Evolutionary conservation across 345 rosid species (phyloP), one percentile per base, ranked within the genome.

Genomic region (Eucalyptus sp.): DNA sequence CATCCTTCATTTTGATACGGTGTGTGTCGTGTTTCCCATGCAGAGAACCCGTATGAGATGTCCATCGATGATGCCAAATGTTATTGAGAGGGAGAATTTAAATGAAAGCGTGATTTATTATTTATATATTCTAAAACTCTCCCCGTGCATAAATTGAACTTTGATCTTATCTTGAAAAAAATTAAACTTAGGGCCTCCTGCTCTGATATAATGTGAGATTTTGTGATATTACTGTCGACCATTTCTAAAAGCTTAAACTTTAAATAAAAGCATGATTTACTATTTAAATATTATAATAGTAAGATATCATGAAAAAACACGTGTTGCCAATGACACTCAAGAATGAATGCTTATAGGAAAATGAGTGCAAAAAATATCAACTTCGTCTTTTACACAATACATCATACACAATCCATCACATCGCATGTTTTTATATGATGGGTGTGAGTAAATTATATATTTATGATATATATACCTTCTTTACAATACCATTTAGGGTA

Each of bases 201-300:
- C 29, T 56, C 1, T 24, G 0, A 56, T 56, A 24, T 56, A 24
- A 56, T 56, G 4, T 24, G 13, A 10, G 29, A 56, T 56, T 2
- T 22, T 56, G 25, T 56, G 1, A 22, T 56, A 56, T 56, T 7
- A 22, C 1, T 2, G 0, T 10, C 0, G 0, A 22, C 6, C 2
- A 1, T 56, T 56, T 56, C 13, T 56, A 56, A 56, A 56, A 56
- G 3, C 29, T 9, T 22, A 18, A 56, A 56, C 29, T 56, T 56
- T 24, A 56, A 25, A 24, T 56, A 22, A 24, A 56, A 6, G 10
- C 0, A 56, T 24, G 0, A 25, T 1, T 56, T 56, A 56, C 24
- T 56, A 56, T 25, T 56, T 56, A 56, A 56, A 24, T 56, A 24
- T 24, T 56, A 0, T 24, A 56, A 56, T 25, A 56, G 1, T 0